Evolutionary conservation across 768 basidiomycete genomes (phyloP), one percentile per base, ranked within the genome.

Genomic region (Suillus spraguei): DNA sequence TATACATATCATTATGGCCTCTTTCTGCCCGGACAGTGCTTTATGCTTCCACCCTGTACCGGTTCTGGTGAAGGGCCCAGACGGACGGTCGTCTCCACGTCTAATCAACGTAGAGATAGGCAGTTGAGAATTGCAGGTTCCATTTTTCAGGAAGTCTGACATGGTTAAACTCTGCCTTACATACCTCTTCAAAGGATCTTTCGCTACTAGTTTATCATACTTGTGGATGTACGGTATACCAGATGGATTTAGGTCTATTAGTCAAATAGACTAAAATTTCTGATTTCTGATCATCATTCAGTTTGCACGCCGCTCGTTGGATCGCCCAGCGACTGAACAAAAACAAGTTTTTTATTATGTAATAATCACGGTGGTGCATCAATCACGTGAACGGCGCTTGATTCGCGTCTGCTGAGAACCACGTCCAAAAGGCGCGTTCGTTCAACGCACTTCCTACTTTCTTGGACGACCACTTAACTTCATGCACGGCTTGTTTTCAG

Each of bases 11-110:
- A 46, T 64, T 64, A 68, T 67, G 88, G 88, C 88, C 80, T 80
- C 68, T 85, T 89, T 90, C 88, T 90, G 88, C 88, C 88, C 88
- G 88, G 82, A 83, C 87, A 89, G 88, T 80, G 76, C 76, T 68
- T 72, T 49, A 77, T 76, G 75, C 78, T 75, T 80, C 84, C 75
- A 87, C 85, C 79, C 86, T 89, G 87, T 76, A 76, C 84, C 87
- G 88, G 88, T 90, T 90, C 89, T 90, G 88, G 87, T 89, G 86
- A 87, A 81, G 80, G 44, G 89, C 88, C 88, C 75, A 90, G 63
- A 90, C 61, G 59, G 64, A 87, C 59, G 79, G 54, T 82, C 72
- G 77, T 66, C 75, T 76, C 69, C 67, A 76, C 78, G 85, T 76
- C 82, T 80, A 82, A 87, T 85, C 81, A 84, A 76, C 83, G 78